Evolutionary conservation across 805 yeast genomes (phyloP), one percentile per base, ranked within the genome.

Genomic region (Wickerhamiella vanderwaltii): DNA sequence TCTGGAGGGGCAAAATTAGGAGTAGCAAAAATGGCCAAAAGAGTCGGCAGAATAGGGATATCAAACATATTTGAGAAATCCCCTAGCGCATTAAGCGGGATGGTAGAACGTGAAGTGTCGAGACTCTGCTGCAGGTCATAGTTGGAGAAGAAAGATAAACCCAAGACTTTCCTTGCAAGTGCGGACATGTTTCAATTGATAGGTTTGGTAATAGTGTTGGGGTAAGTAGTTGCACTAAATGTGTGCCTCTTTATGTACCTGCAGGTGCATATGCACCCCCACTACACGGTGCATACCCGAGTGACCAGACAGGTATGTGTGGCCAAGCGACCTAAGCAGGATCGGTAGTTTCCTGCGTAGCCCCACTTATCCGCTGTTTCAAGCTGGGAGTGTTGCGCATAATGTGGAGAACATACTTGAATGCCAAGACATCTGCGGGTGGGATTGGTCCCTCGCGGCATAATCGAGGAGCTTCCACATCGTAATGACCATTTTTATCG

Each of bases 21-120:
- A 6, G 46, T 26, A 6, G 29, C 26, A 28, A 36, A 29, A 4
- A 28, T 16, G 13, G 6, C 45, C 49, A 52, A 44, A 47, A 51
- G 58, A 49, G 51, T 59, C 65, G 51, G 60, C 60, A 49, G 49
- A 35, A 53, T 35, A 51, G 47, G 6, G 20, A 41, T 25, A 35
- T 44, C 9, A 35, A 44, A 4, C 24, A 22, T 12, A 16, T 20
- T 9, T 5, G 39, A 35, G 13, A 25, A 5, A 6, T 30, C 39
- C n/a, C 39, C 39, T 3, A 35, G 23, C 39, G 24, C 30, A 9
- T 7, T 6, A 4, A 35, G 39, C 12, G 39, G 39, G 23, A 35
- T 28, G 6, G 30, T 12, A 16, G 16, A 12, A 6, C 30, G 30
- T 6, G 16, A n/a, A 6, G 6, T 12, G 16, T 12, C 13, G 30